These are phyloP conservation scores for Dipteronia dyeriana DNA, from an alignment of 345 rosid species.

Conservation along the genomic window DNA sequence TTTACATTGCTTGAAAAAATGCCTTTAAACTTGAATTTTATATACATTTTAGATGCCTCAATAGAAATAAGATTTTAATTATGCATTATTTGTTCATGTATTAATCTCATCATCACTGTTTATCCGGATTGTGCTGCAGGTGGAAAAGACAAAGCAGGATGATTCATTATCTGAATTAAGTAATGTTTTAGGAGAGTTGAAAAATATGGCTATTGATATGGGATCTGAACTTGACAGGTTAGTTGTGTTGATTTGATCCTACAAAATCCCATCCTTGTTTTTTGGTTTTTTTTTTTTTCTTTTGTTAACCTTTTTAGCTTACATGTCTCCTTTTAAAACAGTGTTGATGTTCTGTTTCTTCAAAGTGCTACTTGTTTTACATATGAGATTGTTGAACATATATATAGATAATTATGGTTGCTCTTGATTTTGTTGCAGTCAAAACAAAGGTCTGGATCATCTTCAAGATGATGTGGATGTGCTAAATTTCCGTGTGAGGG, in stretches of 20 bases:
- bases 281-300: too few species aligned
- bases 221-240: conserved; percentile 82
- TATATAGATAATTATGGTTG: background rate
- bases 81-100: background rate
- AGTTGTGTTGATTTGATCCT: conserved; percentile 13
- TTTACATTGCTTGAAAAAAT: background rate
- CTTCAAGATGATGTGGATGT: conserved; percentile 66
- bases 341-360: too few species aligned
- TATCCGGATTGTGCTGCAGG: conserved; percentile 38
- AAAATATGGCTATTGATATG: conserved; percentile 85
- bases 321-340: too few species aligned
- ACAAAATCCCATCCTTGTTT: background rate
- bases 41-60: background rate
- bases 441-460: conserved; percentile 60
- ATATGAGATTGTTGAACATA: background rate
- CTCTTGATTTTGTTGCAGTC: conserved; percentile 44
- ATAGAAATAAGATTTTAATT: background rate
- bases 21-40: too few species aligned
- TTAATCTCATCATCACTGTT: background rate
- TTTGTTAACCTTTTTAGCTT: too few species aligned
- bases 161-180: conserved; percentile 75
- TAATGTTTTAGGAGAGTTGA: conserved; percentile 67
- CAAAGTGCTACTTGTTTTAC: background rate
- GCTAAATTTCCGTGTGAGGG: conserved; percentile 58
- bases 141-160: conserved; percentile 81